Conservation (phyloP, 352 stramenopile species). For the Phytophthora hibernalis region DNA sequence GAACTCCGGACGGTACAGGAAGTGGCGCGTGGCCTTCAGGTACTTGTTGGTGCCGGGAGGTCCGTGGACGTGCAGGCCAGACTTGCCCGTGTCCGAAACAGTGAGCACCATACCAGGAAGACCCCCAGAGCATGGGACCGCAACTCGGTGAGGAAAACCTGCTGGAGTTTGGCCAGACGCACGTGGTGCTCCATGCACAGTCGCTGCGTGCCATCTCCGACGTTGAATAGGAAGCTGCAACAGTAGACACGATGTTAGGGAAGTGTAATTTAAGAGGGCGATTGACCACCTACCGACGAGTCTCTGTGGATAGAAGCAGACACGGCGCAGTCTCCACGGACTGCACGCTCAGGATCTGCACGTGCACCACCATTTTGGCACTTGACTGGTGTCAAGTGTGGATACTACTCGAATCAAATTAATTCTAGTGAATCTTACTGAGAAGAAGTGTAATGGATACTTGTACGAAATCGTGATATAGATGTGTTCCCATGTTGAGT, state of each 20-base stretch:
- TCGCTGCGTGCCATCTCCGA: conserved; percentile 89
- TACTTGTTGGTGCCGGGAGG: conserved; percentile 73
- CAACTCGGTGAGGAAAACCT: conserved; percentile 89
- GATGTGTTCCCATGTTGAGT: background rate
- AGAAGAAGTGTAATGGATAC: background rate
- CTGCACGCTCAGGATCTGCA: conserved; percentile 79
- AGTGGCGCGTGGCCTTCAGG: conserved; percentile 84
- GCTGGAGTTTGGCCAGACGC: conserved; percentile 80
- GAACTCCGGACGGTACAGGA: conserved; percentile 76
- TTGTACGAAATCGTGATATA: background rate
- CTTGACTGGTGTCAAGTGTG: conserved; percentile 4
- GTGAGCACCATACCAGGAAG: conserved; percentile 91
- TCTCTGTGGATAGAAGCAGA: conserved; percentile 77
- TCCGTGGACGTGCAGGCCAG: conserved; percentile 73
- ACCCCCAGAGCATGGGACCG: conserved; percentile 80
- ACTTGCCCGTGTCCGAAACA: conserved; percentile 88
- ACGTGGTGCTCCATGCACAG: conserved; percentile 94
- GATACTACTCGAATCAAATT: conserved; percentile 11
- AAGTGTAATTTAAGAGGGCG: background rate
- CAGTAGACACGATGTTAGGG: conserved; percentile 12
- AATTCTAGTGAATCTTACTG: background rate
- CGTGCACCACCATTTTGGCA: conserved; percentile 71
- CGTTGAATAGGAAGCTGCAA: conserved; percentile 90
- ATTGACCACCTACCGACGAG: conserved; percentile 44
- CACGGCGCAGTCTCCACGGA: conserved; percentile 79